Base-by-base conservation (phyloP, 1,284 basidiomycete species). In the Trichosporon coremiiforme region DNA sequence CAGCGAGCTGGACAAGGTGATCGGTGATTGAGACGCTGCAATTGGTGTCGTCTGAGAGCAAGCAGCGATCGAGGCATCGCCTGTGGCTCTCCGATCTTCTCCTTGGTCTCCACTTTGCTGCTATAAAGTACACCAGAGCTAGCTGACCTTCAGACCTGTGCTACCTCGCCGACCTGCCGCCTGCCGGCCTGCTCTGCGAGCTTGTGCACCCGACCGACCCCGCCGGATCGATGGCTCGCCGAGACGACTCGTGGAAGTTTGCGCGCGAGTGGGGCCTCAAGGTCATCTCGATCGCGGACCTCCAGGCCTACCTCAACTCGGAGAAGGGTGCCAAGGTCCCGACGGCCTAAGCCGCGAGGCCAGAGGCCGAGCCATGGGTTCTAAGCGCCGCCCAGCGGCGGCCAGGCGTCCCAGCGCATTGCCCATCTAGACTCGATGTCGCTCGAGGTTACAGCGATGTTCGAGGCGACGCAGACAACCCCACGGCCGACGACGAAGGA, bases 221-320 rank as follows among this genome's bases (percentile, higher is more conserved):
- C n/a, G 83, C 87, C 75, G 97, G 97, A 1, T 89, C 87, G n/a
- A 99, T 99, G 93, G 94, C 95, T 50, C 87, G 95, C n/a, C 86
- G 95, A 38, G 95, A 98, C 79, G 94, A 95, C 76, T 97, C 94
- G 79, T 87, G 94, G 76, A 87, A 87, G 66, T 99, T 99, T 79
- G 96, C 97, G n/a, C 89, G 93, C 80, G 85, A 87, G 47, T 96
- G 93, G 91, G 91, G 92, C 5, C 81, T 99, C 72, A 94, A 93
- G 82, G 92, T 97, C 88, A 93, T 98, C 76, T 95, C 92, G 72
- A 92, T 99, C 22, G 94, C 95, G 72, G 84, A 86, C 78, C 76
- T 89, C 71, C 85, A 82, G 67, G 79, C 82, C 70, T 87, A 84
- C 74, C 74, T 82, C 31, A 47, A 47, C 13, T 60, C 55, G 9